Evolutionary conservation across 306 rosid species (phyloP).

Genomic region (Carpinus fangiana): DNA sequence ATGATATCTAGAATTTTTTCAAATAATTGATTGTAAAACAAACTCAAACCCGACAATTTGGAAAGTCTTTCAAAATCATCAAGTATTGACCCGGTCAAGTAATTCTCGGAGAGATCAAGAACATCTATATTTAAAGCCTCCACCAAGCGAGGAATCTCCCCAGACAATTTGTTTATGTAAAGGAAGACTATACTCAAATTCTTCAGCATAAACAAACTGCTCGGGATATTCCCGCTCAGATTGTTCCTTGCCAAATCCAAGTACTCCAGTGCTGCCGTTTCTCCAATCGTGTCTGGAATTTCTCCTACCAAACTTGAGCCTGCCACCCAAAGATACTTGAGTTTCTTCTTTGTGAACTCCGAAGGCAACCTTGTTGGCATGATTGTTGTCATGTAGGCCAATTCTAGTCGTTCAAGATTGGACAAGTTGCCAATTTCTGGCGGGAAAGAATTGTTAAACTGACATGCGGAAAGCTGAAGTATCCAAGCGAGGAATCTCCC

Average conservation of each 20-base stretch:
- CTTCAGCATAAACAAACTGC: slow-evolving; percentile 44
- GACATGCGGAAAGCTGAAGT: no score
- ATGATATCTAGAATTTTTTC: slow-evolving; percentile 58
- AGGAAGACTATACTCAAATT: slow-evolving; percentile 45
- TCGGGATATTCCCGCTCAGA: slow-evolving; percentile 54
- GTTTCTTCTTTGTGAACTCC: slow-evolving; percentile 42
- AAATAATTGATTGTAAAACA: slow-evolving; percentile 43
- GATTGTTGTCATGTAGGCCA: slow-evolving; percentile 25
- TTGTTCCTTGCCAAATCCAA: slow-evolving; percentile 40
- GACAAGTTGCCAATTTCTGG: slow-evolving; percentile 51
- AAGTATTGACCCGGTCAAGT: slow-evolving; percentile 56
- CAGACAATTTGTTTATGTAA: slow-evolving; percentile 42
- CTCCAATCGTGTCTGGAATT: slow-evolving; percentile 52
- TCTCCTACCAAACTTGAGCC: slow-evolving; percentile 48
- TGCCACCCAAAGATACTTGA: slow-evolving; percentile 39
- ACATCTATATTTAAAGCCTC: slow-evolving; percentile 41
- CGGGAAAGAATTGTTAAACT: no score
- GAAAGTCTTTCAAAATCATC: slow-evolving; percentile 54
- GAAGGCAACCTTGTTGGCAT: slow-evolving; percentile 38
- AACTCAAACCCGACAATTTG: slow-evolving; percentile 31
- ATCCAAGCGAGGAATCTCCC: slow-evolving; percentile 43
- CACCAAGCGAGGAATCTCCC: slow-evolving; percentile 46
- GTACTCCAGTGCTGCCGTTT: slow-evolving; percentile 49
- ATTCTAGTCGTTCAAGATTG: slow-evolving; percentile 44
- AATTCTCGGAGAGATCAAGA: slow-evolving; percentile 47